These are phyloP conservation scores for Hevea brasiliensis DNA, from an alignment of 345 rosid genomes.

Conservation along the genomic window DNA sequence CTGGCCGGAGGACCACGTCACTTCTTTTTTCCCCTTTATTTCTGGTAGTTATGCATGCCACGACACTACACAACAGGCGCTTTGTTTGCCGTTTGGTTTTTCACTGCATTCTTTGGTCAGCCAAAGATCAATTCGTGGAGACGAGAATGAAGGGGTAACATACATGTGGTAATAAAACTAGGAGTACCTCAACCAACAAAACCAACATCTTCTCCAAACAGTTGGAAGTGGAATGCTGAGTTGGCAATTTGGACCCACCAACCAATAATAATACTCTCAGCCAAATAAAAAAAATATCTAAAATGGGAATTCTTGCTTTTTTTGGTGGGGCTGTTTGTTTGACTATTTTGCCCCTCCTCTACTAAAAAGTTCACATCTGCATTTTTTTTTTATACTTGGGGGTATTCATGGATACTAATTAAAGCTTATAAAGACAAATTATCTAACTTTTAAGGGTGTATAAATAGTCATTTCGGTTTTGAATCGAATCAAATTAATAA, in stretches of 20 bases:
- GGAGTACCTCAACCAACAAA: conserved; percentile 30
- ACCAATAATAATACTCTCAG: conserved; percentile 7
- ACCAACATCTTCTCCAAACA: too few relatives aligned
- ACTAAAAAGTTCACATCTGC: not conserved
- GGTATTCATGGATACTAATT: conserved; percentile 1
- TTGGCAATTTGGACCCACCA: conserved; percentile 15
- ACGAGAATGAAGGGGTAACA: too few relatives aligned
- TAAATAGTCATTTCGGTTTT: too few relatives aligned
- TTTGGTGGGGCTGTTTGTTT: not conserved
- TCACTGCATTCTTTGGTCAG: conserved; percentile 4
- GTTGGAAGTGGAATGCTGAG: too few relatives aligned
- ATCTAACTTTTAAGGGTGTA: too few relatives aligned
- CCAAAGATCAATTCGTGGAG: not conserved
- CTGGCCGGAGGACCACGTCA: too few relatives aligned
- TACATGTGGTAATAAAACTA: conserved; percentile 22
- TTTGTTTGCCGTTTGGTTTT: conserved; percentile 15
- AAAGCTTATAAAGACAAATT: too few relatives aligned
- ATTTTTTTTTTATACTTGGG: not conserved
- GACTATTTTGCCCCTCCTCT: conserved; percentile 25
- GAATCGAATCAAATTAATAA: too few relatives aligned
- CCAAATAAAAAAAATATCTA: too few relatives aligned
- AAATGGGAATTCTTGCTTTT: not conserved
- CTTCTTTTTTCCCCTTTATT: too few relatives aligned
- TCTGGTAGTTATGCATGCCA: conserved; percentile 10
- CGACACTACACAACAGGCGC: too few relatives aligned